Conservation (phyloP, 2,329 filamentous ascomycete species). For the Chrysoporthe puriensis region DNA sequence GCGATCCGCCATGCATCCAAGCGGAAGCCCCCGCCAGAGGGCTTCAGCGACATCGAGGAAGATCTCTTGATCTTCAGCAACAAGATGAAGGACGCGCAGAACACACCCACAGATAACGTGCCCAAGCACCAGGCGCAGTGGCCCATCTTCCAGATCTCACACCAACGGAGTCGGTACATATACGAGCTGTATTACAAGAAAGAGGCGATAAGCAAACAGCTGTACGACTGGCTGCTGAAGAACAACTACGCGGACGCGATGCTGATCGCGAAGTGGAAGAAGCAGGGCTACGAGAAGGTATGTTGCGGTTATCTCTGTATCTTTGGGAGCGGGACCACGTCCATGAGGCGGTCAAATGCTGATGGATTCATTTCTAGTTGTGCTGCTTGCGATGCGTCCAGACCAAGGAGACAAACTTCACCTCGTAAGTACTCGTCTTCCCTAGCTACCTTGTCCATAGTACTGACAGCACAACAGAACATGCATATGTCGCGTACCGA, state of each 20-base stretch:
- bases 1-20: conserved; percentile 75
- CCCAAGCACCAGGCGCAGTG: conserved; percentile 89
- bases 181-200: conserved; percentile 99
- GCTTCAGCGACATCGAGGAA: conserved; percentile 87
- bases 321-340: not conserved
- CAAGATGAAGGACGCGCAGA: conserved; percentile 95
- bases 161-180: conserved; percentile 89
- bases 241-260: conserved; percentile 94
- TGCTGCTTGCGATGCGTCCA: conserved; percentile 96
- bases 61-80: conserved; percentile 83
- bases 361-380: conserved; percentile 56
- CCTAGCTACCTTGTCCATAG: too few relatives aligned
- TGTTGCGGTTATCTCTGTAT: conserved; percentile 32
- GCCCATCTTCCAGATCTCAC: conserved; percentile 97
- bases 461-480: conserved; percentile 48
- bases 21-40: conserved; percentile 81
- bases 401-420: conserved; percentile 99
- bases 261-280: conserved; percentile 99
- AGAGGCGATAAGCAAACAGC: conserved; percentile 86
- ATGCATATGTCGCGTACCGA: conserved; percentile 94
- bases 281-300: conserved; percentile 97
- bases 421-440: conserved; percentile 51
- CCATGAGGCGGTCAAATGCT: conserved; percentile 30
- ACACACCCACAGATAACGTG: conserved; percentile 78
- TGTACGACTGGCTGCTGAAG: conserved; percentile 97